Percentiles rank a stretch among this genome's conserved stretches.
Evolutionary conservation across 1,284 basidiomycete genomes (phyloP).

Genomic region (Pseudozyma flocculosa): DNA sequence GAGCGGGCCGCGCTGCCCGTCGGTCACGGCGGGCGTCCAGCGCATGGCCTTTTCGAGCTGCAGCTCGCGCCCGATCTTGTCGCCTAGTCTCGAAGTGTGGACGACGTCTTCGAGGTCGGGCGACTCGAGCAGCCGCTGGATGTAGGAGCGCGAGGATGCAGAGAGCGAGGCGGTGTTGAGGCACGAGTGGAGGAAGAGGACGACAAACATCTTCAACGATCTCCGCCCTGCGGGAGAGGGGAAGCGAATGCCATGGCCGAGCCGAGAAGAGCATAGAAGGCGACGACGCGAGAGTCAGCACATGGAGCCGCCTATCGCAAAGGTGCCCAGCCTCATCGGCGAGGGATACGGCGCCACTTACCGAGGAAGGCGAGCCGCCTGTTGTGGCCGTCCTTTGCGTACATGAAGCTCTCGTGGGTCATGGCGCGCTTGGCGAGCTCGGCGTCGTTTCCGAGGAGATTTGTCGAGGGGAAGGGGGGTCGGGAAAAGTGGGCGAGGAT

Average conservation of each 20-base stretch:
- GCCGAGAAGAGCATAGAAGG: background rate
- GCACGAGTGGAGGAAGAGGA: constrained; percentile 43
- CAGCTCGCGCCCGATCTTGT: constrained; percentile 41
- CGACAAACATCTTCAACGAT: constrained; percentile 47
- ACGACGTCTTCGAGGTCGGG: constrained; percentile 35
- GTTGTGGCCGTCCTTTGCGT: constrained; percentile 47
- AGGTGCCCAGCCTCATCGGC: no score
- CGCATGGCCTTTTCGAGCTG: constrained; percentile 55
- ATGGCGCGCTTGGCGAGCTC: constrained; percentile 39
- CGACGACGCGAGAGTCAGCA: background rate
- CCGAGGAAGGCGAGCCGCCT: constrained; percentile 51
- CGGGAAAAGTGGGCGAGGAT: constrained; percentile 33
- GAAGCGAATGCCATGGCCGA: background rate
- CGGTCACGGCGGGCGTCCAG: constrained; percentile 51
- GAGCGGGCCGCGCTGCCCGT: constrained; percentile 34
- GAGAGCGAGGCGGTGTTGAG: constrained; percentile 10
- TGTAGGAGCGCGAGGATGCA: constrained; percentile 15
- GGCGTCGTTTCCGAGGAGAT: constrained; percentile 34
- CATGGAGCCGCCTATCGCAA: no score
- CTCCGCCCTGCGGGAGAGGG: constrained; percentile 22
- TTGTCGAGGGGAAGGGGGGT: constrained; percentile 16
- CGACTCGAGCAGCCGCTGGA: constrained; percentile 32
- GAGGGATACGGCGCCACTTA: background rate
- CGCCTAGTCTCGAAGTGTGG: constrained; percentile 47
- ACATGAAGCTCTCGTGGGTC: constrained; percentile 51